These are phyloP conservation scores for Austroboletus festivus DNA, from an alignment of 768 basidiomycete genomes.

Conservation along the genomic window DNA sequence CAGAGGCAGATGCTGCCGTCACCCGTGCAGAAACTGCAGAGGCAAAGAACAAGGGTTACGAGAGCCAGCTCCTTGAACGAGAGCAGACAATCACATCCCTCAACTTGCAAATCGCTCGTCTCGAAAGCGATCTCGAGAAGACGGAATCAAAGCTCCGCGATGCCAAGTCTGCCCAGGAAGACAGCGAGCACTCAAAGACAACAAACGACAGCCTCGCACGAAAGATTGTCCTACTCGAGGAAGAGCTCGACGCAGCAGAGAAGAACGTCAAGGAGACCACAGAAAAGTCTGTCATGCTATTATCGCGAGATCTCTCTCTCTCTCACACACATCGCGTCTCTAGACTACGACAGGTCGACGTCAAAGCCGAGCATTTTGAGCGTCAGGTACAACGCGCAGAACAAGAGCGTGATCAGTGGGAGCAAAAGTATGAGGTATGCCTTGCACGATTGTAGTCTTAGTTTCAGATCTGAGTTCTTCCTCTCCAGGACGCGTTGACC, in stretches of 20 bases:
- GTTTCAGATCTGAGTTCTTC: slow-evolving; percentile 1
- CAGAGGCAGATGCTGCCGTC: slow-evolving; percentile 80
- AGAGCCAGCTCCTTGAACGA: slow-evolving; percentile 70
- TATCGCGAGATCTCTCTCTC: slow-evolving; percentile 17
- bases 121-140: slow-evolving; percentile 70
- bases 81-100: slow-evolving; percentile 88
- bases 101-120: slow-evolving; percentile 58
- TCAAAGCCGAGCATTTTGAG: slow-evolving; percentile 99
- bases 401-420: slow-evolving; percentile 89
- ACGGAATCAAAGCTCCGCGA: slow-evolving; percentile 63
- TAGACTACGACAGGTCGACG: slow-evolving; percentile 93
- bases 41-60: slow-evolving; percentile 70
- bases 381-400: slow-evolving; percentile 83
- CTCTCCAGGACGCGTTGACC: slow-evolving; percentile 56
- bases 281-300: slow-evolving; percentile 74
- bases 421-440: slow-evolving; percentile 91
- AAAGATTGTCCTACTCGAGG: slow-evolving; percentile 90
- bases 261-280: slow-evolving; percentile 95
- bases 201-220: slow-evolving; percentile 70
- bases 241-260: slow-evolving; percentile 93
- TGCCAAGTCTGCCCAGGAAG: slow-evolving; percentile 60
- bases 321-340: slow-evolving; percentile 4
- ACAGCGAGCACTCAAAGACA: slow-evolving; percentile 66
- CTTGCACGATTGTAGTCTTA: background rate
- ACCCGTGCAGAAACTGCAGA: slow-evolving; percentile 87